Conservation (phyloP, 192 early-diverging fungal genomes). For the Coemansia sp. region DNA sequence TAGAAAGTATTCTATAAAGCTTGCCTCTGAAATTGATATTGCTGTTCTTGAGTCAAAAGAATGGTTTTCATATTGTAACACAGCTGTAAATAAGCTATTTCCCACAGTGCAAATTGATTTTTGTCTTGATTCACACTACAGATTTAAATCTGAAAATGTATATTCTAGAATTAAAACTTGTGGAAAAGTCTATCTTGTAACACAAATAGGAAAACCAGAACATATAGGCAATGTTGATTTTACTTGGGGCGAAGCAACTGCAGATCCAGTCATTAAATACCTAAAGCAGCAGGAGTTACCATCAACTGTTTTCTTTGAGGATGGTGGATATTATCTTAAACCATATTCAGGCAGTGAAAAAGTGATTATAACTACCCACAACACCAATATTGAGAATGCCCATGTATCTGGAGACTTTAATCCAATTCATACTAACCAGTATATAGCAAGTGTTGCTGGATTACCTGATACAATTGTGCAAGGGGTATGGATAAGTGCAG, state of each 20-base stretch:
- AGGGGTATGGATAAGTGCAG: conserved; percentile 93
- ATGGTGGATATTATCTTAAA: conserved; percentile 56
- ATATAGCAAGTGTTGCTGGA: conserved; percentile 80
- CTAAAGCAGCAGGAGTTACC: conserved; percentile 66
- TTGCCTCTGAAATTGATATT: conserved; percentile 67
- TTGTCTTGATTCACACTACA: conserved; percentile 67
- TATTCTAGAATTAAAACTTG: conserved; percentile 71
- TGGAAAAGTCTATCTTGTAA: conserved; percentile 58
- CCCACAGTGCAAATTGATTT: conserved; percentile 69
- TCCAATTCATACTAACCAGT: conserved; percentile 90
- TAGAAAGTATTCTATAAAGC: conserved; percentile 62
- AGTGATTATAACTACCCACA: conserved; percentile 49
- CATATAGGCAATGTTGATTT: conserved; percentile 78
- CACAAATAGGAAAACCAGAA: conserved; percentile 56
- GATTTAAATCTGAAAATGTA: conserved; percentile 55
- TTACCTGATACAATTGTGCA: conserved; percentile 90
- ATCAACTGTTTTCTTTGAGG: conserved; percentile 75
- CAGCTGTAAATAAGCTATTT: conserved; percentile 23
- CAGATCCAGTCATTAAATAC: conserved; percentile 81
- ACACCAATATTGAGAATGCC: conserved; percentile 78
- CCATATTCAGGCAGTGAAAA: not conserved
- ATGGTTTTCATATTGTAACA: conserved; percentile 21
- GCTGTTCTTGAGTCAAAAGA: conserved; percentile 75
- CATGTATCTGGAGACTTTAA: conserved; percentile 79
- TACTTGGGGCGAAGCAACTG: conserved; percentile 58